Base-by-base conservation (phyloP, 2,329 filamentous ascomycete species). In the Aspergillus brasiliensis region DNA sequence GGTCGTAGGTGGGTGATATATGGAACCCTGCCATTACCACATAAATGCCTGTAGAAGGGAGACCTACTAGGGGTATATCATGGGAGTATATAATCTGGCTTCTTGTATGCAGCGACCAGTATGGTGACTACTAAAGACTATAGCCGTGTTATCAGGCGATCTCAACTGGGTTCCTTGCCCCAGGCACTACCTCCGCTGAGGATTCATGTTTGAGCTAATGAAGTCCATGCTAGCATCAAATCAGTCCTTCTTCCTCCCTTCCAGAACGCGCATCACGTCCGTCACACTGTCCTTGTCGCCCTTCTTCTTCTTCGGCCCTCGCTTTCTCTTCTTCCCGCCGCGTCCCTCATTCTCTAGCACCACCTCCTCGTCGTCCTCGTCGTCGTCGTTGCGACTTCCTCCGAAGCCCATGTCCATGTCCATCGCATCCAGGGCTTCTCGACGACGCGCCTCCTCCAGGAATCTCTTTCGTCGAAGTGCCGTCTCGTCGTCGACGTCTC, bases 371-470 rank as follows among this genome's bases (percentile, higher is more conserved):
- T 89, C 85, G 64, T 96, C 93, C 61, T 93, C 93, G 52, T 93
- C 92, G 53, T 93, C 92, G 56, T 91, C 92, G 69, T 91, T 89
- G 27, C 94, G 85, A 71, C 90, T 95, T 19, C 88, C 91, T 34
- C 95, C 95, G 71, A 99, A 98, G 61, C 93, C 94, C 82, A 98
- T 86, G 71, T 99, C 95, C 78, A 99, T 84, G 77, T 99, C 94
- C 59, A 94, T 88, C 51, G 92, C 87, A 73, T 98, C 94, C 51
- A 93, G 86, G 66, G 91, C 89, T 57, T 88, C 77, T n/a, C 78
- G 79, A 8, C 75, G 74, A 47, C 71, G 73, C 8, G 81, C 86
- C 61, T 84, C 84, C 67, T 88, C 82, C 5, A 97, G 81, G 80
- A 97, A 90, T 65, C 86, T 89, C 74, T 87, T 89, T 54, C 88